Conservation (phyloP, 108 stramenopile species). For the Nitzschia sp. region DNA sequence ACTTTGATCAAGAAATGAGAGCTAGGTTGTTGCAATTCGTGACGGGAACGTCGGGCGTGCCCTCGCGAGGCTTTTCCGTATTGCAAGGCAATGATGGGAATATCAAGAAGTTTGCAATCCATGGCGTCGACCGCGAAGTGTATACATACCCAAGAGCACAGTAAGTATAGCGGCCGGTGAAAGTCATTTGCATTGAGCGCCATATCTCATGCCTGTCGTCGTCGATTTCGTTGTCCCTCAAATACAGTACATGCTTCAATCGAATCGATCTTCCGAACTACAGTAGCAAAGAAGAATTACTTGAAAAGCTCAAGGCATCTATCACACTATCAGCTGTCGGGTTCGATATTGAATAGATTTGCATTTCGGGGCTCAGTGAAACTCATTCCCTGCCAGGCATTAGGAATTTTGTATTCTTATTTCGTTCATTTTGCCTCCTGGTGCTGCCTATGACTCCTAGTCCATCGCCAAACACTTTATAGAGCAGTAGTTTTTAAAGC, state of each 20-base stretch:
- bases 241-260: conserved; percentile 88
- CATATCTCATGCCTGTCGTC: neutral
- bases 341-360: conserved; percentile 83
- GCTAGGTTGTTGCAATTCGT: conserved; percentile 96
- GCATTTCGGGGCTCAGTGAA: too few species aligned
- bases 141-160: conserved; percentile 91
- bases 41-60: conserved; percentile 94
- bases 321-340: conserved; percentile 76
- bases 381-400: too few species aligned
- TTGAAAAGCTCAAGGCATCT: conserved; percentile 70
- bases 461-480: too few species aligned
- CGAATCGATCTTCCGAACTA: conserved; percentile 92
- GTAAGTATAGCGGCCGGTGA: conserved; percentile 15
- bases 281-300: conserved; percentile 61
- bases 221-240: neutral
- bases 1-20: conserved; percentile 91
- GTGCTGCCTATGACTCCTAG: too few species aligned
- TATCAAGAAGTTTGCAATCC: conserved; percentile 93
- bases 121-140: conserved; percentile 63
- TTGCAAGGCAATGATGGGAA: conserved; percentile 95
- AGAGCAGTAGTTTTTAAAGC: too few species aligned
- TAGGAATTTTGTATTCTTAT: too few species aligned
- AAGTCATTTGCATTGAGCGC: too few species aligned
- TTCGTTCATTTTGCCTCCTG: too few species aligned
- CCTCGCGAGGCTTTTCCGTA: conserved; percentile 91